phyloP scores from a whole-genome alignment of 2,329 filamentous ascomycete species.

The Ophiosphaerella narmari region DNA sequence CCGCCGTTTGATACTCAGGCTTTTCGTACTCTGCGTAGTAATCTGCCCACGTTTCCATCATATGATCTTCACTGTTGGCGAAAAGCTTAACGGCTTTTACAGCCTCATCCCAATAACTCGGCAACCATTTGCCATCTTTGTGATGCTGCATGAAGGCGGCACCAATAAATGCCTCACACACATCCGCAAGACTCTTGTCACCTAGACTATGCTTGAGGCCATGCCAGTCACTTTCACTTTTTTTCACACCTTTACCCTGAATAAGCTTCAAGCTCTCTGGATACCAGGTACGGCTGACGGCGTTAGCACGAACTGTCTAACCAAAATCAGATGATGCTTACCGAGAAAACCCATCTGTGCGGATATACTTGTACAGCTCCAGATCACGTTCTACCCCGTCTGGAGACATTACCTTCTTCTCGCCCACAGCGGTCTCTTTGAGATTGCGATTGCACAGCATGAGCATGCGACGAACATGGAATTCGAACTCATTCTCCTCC shows the following conservation, averaged over 20 bases:
- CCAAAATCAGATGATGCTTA: conserved; percentile 34
- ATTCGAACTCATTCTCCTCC: conserved; percentile 79
- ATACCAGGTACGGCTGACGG: conserved; percentile 77
- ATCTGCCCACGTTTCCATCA: conserved; percentile 70
- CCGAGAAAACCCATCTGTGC: conserved; percentile 80
- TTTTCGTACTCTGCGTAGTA: conserved; percentile 72
- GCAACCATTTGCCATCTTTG: conserved; percentile 46
- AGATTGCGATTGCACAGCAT: conserved; percentile 92
- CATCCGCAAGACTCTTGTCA: conserved; percentile 91
- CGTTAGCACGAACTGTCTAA: conserved; percentile 19
- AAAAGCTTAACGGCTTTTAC: conserved; percentile 70
- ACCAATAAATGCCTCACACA: conserved; percentile 92
- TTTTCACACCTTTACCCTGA: conserved; percentile 69
- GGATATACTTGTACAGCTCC: conserved; percentile 74
- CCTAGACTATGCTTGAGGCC: conserved; percentile 67
- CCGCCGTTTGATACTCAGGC: conserved; percentile 71
- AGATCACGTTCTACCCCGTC: conserved; percentile 41
- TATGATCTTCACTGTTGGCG: conserved; percentile 71
- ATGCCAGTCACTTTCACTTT: conserved; percentile 51
- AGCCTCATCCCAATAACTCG: conserved; percentile 62
- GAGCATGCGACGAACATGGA: conserved; percentile 88
- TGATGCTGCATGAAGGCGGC: conserved; percentile 70
- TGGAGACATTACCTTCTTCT: conserved; percentile 48
- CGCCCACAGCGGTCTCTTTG: conserved; percentile 68
- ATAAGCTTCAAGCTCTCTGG: conserved; percentile 76